Evolutionary conservation across 2,329 filamentous ascomycete species (phyloP).

Genomic region (Sporothrix pseudoabietina): DNA sequence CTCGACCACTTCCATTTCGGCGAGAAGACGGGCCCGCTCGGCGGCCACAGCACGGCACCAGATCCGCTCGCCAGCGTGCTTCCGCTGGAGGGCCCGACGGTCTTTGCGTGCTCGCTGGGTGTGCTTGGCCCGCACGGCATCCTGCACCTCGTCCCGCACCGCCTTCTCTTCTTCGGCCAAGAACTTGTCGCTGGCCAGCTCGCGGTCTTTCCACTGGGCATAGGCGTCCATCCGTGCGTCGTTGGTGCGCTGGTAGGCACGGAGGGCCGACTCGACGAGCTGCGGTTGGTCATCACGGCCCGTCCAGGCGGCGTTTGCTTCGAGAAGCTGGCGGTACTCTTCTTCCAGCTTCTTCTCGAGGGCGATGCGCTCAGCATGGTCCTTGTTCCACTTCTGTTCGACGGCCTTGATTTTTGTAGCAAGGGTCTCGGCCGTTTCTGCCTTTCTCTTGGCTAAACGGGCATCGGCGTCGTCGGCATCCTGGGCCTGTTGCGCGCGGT

Average conservation of each 20-base stretch:
- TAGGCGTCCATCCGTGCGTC: conserved; percentile 43
- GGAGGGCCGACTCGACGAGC: conserved; percentile 41
- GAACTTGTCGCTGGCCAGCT: conserved; percentile 45
- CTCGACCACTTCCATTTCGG: conserved; percentile 48
- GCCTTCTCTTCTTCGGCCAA: conserved; percentile 46
- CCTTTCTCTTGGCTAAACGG: conserved; percentile 37
- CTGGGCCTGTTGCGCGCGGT: conserved; percentile 33
- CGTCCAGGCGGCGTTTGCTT: conserved; percentile 43
- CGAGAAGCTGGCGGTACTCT: conserved; percentile 43
- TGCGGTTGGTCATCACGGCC: conserved; percentile 23
- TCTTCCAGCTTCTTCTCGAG: conserved; percentile 50
- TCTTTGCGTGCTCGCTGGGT: conserved; percentile 38
- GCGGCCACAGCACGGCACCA: conserved; percentile 51
- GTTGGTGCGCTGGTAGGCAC: conserved; percentile 45
- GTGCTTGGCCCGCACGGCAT: conserved; percentile 43
- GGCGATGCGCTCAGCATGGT: conserved; percentile 47
- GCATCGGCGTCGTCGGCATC: conserved; percentile 31
- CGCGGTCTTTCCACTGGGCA: conserved; percentile 47
- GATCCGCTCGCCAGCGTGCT: conserved; percentile 48
- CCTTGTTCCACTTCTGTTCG: conserved; percentile 44
- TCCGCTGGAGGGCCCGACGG: conserved; percentile 41
- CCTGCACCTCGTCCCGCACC: conserved; percentile 49
- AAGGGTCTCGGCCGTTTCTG: not conserved
- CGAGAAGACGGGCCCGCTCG: conserved; percentile 50
- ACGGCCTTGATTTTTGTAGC: conserved; percentile 38